Evolutionary conservation across 352 stramenopile genomes (phyloP).

Genomic region (Globisporangium middletonii): DNA sequence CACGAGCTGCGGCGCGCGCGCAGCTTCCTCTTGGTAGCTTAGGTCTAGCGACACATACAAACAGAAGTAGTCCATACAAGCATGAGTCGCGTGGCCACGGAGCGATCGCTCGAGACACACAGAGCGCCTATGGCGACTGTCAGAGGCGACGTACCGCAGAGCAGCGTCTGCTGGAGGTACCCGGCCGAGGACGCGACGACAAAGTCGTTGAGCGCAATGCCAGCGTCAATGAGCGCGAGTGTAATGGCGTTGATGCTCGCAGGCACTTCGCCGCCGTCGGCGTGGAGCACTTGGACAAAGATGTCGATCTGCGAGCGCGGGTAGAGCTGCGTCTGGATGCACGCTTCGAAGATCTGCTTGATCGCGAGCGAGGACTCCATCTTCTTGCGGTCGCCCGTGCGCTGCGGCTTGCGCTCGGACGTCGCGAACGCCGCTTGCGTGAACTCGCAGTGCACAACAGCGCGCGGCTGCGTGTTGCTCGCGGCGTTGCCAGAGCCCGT

Average conservation of each 20-base stretch:
- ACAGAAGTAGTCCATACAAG: not conserved
- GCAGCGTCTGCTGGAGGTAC: slow-evolving; percentile 86
- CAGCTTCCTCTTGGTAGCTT: slow-evolving; percentile 86
- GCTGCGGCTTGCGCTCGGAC: slow-evolving; percentile 75
- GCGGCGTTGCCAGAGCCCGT: slow-evolving; percentile 55
- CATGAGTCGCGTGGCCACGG: not conserved
- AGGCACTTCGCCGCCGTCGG: slow-evolving; percentile 83
- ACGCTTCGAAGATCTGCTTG: slow-evolving; percentile 90
- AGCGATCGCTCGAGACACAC: not conserved
- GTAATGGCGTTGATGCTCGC: slow-evolving; percentile 89
- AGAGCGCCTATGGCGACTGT: no score
- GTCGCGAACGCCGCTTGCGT: slow-evolving; percentile 86
- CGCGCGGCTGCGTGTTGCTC: slow-evolving; percentile 65
- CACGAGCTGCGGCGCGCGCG: slow-evolving; percentile 82
- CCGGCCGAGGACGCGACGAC: slow-evolving; percentile 86
- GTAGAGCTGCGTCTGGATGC: slow-evolving; percentile 89
- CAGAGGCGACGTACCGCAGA: slow-evolving; percentile 52
- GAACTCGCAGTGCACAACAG: slow-evolving; percentile 80
- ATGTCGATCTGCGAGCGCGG: slow-evolving; percentile 91
- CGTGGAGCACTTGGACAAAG: slow-evolving; percentile 89
- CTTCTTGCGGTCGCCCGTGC: slow-evolving; percentile 81
- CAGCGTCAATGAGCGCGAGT: slow-evolving; percentile 87
- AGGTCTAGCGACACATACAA: slow-evolving; percentile 50
- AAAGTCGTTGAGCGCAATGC: slow-evolving; percentile 90
- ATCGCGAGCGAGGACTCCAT: slow-evolving; percentile 85